Conservation (phyloP, 1,139 yeast species). For the Protomyces arabidopsidicola region DNA sequence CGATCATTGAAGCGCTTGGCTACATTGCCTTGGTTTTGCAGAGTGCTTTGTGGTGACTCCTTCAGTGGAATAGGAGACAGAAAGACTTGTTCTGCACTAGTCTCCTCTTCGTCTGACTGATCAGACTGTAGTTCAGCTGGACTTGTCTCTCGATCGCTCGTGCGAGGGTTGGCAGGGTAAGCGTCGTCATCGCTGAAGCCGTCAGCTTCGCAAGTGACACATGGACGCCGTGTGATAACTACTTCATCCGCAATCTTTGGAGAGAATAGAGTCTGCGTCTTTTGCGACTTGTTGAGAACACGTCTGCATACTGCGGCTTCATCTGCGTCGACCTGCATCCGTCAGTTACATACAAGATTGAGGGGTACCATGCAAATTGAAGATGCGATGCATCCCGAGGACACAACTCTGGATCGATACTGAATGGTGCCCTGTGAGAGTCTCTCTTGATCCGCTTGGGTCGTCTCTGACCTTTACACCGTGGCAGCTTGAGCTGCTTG, state of each 20-base stretch:
- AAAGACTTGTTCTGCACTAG: not conserved
- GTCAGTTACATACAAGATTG: not conserved
- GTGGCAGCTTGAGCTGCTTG: not conserved
- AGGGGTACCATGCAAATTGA: not conserved
- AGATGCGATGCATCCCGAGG: not conserved
- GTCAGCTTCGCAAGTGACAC: not conserved
- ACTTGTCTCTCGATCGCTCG: not conserved
- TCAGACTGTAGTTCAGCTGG: not conserved
- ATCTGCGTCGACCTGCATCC: not conserved
- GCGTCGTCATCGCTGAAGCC: not conserved
- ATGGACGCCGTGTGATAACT: not conserved
- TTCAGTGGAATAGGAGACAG: not conserved
- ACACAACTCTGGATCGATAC: too few species aligned
- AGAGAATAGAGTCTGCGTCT: too few species aligned
- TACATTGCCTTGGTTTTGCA: too few species aligned
- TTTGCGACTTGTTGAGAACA: too few species aligned
- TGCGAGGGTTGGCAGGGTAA: not conserved
- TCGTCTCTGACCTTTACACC: not conserved
- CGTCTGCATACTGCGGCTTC: too few species aligned
- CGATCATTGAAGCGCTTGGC: not conserved
- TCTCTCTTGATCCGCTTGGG: not conserved
- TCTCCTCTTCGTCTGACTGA: not conserved
- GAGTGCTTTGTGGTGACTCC: too few species aligned
- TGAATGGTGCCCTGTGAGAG: too few species aligned
- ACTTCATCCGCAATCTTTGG: not conserved